Evolutionary conservation across 1,284 basidiomycete genomes (phyloP).

Genomic region (Rhodotorula sp.): DNA sequence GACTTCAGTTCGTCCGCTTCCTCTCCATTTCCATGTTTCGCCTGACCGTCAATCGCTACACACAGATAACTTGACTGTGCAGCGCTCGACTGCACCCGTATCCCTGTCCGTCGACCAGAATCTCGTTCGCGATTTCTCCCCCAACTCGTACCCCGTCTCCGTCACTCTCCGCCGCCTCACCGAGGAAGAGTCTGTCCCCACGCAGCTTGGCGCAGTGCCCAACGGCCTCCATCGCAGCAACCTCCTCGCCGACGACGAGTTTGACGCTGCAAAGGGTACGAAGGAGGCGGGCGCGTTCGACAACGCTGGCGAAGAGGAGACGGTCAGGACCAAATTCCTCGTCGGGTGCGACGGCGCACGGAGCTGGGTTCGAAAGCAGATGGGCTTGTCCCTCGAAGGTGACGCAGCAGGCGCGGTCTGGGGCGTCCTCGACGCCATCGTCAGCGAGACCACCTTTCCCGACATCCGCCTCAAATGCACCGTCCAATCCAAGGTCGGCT

Average conservation of each 20-base stretch:
- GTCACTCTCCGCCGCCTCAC: conserved; percentile 56
- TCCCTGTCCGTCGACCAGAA: conserved; percentile 55
- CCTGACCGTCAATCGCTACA: conserved; percentile 55
- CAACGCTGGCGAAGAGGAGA: conserved; percentile 31
- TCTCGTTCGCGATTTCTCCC: conserved; percentile 46
- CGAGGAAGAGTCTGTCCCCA: conserved; percentile 20
- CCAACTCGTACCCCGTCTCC: conserved; percentile 54
- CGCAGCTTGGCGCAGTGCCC: conserved; percentile 32
- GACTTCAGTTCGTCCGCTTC: conserved; percentile 35
- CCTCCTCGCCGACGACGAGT: conserved; percentile 42
- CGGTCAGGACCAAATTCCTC: conserved; percentile 48
- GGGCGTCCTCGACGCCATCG: conserved; percentile 47
- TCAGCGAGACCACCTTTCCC: conserved; percentile 32
- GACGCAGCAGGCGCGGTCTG: conserved; percentile 49
- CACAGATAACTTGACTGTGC: conserved; percentile 58
- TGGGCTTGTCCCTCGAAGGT: conserved; percentile 47
- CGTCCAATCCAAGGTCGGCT: conserved; percentile 45
- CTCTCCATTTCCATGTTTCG: too few relatives aligned
- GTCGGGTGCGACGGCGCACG: conserved; percentile 50
- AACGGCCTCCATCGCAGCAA: conserved; percentile 46
- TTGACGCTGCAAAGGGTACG: conserved; percentile 13
- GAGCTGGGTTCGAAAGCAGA: conserved; percentile 45
- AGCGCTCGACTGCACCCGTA: conserved; percentile 60
- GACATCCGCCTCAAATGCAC: conserved; percentile 46
- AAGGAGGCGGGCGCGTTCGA: conserved; percentile 12